These are phyloP conservation scores for Calonectria honghensis DNA, from an alignment of 2,329 filamentous ascomycete species.

Conservation along the genomic window DNA sequence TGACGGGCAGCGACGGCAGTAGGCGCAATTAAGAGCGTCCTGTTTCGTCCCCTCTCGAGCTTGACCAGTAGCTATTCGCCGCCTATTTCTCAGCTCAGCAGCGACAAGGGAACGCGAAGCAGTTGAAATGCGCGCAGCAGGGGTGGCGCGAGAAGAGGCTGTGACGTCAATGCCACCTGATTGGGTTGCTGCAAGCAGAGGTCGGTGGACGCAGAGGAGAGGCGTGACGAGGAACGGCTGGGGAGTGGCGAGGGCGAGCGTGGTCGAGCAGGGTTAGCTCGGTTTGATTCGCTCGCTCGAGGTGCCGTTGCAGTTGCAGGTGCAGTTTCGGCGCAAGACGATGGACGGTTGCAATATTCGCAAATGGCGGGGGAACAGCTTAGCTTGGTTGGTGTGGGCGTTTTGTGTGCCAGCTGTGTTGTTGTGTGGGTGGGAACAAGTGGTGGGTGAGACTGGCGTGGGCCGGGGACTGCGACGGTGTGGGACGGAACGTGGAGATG, in stretches of 20 bases:
- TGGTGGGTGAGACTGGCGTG: conserved; percentile 3
- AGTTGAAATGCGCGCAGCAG: conserved; percentile 36
- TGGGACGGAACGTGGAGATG: conserved; percentile 35
- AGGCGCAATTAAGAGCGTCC: conserved; percentile 44
- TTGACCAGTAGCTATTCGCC: conserved; percentile 38
- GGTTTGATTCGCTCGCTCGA: conserved; percentile 24
- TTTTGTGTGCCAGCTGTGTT: conserved; percentile 14
- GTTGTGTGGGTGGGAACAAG: conserved; percentile 19
- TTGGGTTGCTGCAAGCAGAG: conserved; percentile 36
- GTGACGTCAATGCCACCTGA: conserved; percentile 57
- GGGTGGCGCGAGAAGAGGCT: conserved; percentile 38
- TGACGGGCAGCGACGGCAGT: conserved; percentile 44
- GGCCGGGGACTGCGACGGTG: conserved; percentile 12
- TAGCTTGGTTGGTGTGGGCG: conserved; percentile 15
- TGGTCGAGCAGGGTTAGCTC: neutral
- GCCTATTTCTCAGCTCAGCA: conserved; percentile 41
- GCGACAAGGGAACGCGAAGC: conserved; percentile 30
- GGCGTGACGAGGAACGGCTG: conserved; percentile 36
- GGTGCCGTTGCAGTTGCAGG: conserved; percentile 2
- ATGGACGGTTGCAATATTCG: conserved; percentile 27
- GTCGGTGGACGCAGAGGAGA: conserved; percentile 40
- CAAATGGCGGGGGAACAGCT: conserved; percentile 10
- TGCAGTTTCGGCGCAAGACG: conserved; percentile 28
- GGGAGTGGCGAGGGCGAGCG: conserved; percentile 39
- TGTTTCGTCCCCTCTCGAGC: conserved; percentile 41